A percentile compares a stretch with the other conserved stretches of the same genome.
Evolutionary conservation across 1,139 yeast genomes (phyloP).

Genomic region (Sugiyamaella paludigena): DNA sequence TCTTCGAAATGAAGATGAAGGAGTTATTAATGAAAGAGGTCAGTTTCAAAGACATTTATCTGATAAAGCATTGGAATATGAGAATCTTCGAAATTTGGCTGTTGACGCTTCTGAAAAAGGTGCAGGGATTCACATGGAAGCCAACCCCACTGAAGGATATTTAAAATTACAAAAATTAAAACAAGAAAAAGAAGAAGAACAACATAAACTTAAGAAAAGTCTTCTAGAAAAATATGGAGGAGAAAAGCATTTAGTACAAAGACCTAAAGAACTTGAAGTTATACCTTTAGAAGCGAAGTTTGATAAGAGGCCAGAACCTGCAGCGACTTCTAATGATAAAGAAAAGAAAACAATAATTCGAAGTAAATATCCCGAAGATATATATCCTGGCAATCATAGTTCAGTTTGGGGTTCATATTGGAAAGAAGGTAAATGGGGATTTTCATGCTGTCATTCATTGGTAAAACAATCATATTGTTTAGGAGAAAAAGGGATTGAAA

Average conservation of each 20-base stretch:
- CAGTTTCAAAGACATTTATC: slow-evolving; percentile 53
- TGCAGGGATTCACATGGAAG: slow-evolving; percentile 48
- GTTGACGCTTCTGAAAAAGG: slow-evolving; percentile 48
- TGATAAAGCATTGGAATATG: slow-evolving; percentile 53
- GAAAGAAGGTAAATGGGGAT: slow-evolving; percentile 51
- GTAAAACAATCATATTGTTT: slow-evolving; percentile 40
- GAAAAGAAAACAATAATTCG: slow-evolving; percentile 10
- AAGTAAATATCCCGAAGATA: slow-evolving; percentile 43
- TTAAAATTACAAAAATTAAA: slow-evolving; percentile 45
- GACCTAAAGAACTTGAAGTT: slow-evolving; percentile 31
- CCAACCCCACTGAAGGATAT: slow-evolving; percentile 59
- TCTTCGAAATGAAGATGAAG: slow-evolving; percentile 42
- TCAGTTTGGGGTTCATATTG: slow-evolving; percentile 52
- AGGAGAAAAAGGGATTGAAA: slow-evolving; percentile 24
- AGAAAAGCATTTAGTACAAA: slow-evolving; percentile 24
- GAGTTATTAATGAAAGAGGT: slow-evolving; percentile 49
- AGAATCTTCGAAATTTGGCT: slow-evolving; percentile 51
- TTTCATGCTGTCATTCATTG: slow-evolving; percentile 44
- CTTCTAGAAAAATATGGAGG: slow-evolving; percentile 47
- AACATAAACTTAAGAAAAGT: slow-evolving; percentile 35
- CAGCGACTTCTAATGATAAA: slow-evolving; percentile 5
- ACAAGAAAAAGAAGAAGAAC: slow-evolving; percentile 35
- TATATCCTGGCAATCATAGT: slow-evolving; percentile 42
- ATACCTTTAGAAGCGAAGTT: slow-evolving; percentile 26
- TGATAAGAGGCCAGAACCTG: slow-evolving; percentile 3